Evolutionary conservation across 2,329 filamentous ascomycete species (phyloP).

Genomic region (Neofusicoccum sp.): DNA sequence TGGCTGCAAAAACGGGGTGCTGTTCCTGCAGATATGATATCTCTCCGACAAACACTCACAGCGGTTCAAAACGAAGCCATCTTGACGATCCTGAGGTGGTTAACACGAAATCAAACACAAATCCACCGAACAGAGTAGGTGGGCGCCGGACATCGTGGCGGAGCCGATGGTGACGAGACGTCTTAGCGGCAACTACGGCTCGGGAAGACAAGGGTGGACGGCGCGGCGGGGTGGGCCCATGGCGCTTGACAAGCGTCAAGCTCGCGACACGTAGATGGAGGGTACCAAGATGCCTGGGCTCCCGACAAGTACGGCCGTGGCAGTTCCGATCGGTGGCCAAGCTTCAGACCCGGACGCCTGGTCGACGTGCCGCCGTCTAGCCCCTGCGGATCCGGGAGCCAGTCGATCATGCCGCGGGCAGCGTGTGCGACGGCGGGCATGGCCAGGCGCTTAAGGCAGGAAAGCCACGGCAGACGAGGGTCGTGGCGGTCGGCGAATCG

Average conservation of each 20-base stretch:
- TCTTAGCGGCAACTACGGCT: not conserved
- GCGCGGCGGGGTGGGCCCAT: not conserved
- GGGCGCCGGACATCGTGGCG: not conserved
- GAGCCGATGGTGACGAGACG: not conserved
- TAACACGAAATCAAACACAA: not conserved
- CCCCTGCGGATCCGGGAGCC: slow-evolving; percentile 7
- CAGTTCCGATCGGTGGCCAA: not conserved
- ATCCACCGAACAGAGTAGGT: not conserved
- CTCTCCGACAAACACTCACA: not conserved
- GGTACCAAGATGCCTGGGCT: not conserved
- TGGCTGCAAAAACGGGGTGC: not conserved
- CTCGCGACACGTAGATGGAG: not conserved
- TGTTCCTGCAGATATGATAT: slow-evolving; percentile 1
- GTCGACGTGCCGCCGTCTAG: not conserved
- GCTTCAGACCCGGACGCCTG: not conserved
- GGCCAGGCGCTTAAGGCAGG: not conserved
- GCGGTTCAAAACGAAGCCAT: not conserved
- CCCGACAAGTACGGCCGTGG: not conserved
- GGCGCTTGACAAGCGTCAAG: not conserved
- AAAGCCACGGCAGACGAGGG: not conserved
- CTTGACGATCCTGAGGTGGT: not conserved
- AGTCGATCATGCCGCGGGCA: slow-evolving; percentile 10
- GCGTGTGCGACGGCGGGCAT: not conserved
- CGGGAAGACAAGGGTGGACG: not conserved
- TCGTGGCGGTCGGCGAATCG: not conserved